Evolutionary conservation across 768 basidiomycete genomes (phyloP), one percentile per base, ranked within the genome.

Genomic region (Lactarius sp.): DNA sequence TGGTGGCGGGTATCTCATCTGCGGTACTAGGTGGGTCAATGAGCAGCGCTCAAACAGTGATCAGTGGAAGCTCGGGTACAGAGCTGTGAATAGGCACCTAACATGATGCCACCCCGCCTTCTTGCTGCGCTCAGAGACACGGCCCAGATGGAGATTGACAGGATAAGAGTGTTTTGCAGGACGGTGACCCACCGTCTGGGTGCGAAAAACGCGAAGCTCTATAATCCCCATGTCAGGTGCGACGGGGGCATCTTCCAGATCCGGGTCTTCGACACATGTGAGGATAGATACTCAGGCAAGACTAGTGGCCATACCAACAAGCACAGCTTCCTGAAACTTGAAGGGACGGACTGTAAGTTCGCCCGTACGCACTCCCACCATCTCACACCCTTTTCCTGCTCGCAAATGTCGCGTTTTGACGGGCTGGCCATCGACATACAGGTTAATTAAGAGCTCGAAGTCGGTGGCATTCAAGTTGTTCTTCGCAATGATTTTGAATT

Each of bases 101-200:
- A 60, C 33, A n/a, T 44, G 31, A 52, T 60, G 59, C 59, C 59
- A 60, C 52, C 59, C 59, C 20, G 59, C 59, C 20, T 60, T 60
- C 51, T 60, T 60, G 9, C 59, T 52, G 41, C 13, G 50, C 41
- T 53, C 50, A 1, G 59, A 59, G 39, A 60, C 14, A 20, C 13
- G 51, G n/a, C 59, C 51, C 31, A 3, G 18, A 27, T 52, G 41
- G 10, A 44, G 52, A 1, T 20, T n/a, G 14, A 20, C 4, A 22
- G n/a, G 1, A 14, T n/a, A 2, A 0, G 12, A 13, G 22, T 10
- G 6, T 4, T n/a, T 34, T 12, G 18, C 9, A 8, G 18, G 8
- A 37, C 9, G 16, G 14, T 16, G 4, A 10, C 13, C n/a, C 1
- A 4, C 4, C 10, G 6, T 31, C 6, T 27, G 27, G 31, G 39